phyloP scores from a whole-genome alignment of 257 asterid genomes.

The Paulownia fortunei region DNA sequence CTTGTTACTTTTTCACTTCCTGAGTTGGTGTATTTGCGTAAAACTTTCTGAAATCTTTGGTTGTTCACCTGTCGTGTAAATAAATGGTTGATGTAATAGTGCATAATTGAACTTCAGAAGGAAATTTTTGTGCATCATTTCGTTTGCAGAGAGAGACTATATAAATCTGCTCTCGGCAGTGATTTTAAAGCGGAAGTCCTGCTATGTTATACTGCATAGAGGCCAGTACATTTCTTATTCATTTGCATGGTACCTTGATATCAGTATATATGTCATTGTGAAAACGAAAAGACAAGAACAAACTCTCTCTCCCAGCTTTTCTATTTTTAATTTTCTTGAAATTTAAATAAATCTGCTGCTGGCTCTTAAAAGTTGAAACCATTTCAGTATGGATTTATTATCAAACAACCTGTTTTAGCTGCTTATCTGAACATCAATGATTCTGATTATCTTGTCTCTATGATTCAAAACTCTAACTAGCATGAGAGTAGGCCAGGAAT shows the following conservation, averaged over 20 bases:
- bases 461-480: background rate
- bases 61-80: background rate
- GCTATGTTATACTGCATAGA: slow-evolving; percentile 18
- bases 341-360: background rate
- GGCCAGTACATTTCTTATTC: background rate
- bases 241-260: slow-evolving; percentile 29
- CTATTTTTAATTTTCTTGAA: background rate
- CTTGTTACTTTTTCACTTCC: too few relatives aligned
- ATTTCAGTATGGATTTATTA: background rate
- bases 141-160: background rate
- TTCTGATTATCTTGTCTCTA: background rate
- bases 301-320: background rate
- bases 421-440: background rate
- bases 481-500: background rate
- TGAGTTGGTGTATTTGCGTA: background rate
- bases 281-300: slow-evolving; percentile 33
- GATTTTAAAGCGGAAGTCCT: slow-evolving; percentile 26
- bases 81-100: background rate
- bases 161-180: slow-evolving; percentile 20
- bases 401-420: background rate
- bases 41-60: background rate
- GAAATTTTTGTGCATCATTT: slow-evolving; percentile 15
- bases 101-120: background rate
- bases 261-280: slow-evolving; percentile 2
- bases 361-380: background rate